Conservation (phyloP, 768 basidiomycete species). For the Boletales sp. region DNA sequence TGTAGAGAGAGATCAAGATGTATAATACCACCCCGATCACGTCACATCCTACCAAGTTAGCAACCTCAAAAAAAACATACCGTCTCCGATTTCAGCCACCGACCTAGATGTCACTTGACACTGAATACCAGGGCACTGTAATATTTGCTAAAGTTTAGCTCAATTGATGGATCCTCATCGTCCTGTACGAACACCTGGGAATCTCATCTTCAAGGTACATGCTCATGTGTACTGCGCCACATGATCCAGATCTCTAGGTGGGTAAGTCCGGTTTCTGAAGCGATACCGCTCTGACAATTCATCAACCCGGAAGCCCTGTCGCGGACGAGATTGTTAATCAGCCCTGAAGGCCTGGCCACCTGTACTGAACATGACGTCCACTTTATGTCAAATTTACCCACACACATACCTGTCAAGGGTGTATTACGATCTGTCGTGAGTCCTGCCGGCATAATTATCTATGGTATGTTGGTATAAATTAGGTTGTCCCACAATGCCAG, state of each 20-base stretch:
- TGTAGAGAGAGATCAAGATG: background rate
- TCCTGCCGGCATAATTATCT: constrained; percentile 1
- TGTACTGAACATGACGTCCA: background rate
- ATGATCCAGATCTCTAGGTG: background rate
- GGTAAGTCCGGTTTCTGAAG: background rate
- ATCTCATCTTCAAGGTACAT: background rate
- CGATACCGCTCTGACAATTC: background rate
- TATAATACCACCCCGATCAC: background rate
- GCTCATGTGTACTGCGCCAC: background rate
- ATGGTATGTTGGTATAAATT: constrained; percentile 6
- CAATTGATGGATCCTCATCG: too few relatives aligned
- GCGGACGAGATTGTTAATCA: background rate
- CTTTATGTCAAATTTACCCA: background rate
- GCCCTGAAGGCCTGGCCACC: background rate
- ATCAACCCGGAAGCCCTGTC: background rate
- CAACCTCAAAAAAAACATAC: background rate
- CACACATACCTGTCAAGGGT: background rate
- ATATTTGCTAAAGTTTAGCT: too few relatives aligned
- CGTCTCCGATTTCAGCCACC: background rate
- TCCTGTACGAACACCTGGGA: too few relatives aligned
- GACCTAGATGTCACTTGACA: too few relatives aligned
- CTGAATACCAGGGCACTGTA: too few relatives aligned
- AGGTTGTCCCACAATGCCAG: background rate
- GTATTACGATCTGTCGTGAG: background rate
- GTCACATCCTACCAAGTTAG: background rate